These are phyloP conservation scores for Rhynchospora pubera DNA, from an alignment of 176 grass and related monocot genomes.

Conservation along the genomic window DNA sequence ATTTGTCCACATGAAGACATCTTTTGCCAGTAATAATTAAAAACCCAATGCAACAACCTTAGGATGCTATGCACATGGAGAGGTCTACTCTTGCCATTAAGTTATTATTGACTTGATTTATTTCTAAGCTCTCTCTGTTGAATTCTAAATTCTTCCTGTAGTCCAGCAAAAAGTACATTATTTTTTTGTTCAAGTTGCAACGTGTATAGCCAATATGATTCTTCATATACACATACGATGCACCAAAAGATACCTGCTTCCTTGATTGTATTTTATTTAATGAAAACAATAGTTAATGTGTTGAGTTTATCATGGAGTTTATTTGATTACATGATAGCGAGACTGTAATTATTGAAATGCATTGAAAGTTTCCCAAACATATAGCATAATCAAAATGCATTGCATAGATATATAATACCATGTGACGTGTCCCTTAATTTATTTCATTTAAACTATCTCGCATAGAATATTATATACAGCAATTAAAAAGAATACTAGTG, in stretches of 20 bases:
- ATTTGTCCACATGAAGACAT: no score
- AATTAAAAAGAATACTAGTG: no score
- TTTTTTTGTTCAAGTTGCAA: neutral
- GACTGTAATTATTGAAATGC: no score
- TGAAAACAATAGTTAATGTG: neutral
- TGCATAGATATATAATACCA: no score
- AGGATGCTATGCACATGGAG: constrained; percentile 17
- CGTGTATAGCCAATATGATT: neutral
- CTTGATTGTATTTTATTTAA: neutral
- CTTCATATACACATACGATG: neutral
- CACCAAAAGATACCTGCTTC: neutral
- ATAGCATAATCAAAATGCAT: no score
- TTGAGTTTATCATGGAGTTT: neutral
- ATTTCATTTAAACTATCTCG: no score
- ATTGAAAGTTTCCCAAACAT: no score
- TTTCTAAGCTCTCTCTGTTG: neutral
- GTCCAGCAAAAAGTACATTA: neutral
- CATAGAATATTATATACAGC: no score
- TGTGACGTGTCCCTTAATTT: no score
- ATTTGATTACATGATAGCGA: neutral
- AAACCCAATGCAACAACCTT: constrained; percentile 8
- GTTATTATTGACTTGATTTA: neutral
- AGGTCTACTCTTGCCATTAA: neutral
- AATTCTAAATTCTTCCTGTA: neutral
- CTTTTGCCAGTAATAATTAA: no score